Conservation (phyloP, 2,329 filamentous ascomycete genomes). For the Geosmithia morbida region DNA sequence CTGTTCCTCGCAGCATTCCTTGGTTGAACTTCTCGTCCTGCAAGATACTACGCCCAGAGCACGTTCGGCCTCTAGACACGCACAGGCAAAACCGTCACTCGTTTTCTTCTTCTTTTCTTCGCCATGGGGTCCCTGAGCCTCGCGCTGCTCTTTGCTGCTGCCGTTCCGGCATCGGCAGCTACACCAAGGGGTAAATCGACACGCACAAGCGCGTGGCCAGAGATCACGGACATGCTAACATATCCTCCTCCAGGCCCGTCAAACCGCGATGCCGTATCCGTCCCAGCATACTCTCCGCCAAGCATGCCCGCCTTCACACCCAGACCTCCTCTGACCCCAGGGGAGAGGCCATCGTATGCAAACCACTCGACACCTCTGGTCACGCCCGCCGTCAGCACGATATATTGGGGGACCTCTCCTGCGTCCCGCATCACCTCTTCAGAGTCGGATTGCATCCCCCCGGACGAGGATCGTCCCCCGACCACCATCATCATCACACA, state of each 20-base stretch:
- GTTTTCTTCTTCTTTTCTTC: background rate
- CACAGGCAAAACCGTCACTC: background rate
- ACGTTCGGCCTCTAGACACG: too few relatives aligned
- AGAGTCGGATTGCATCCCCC: constrained; percentile 14
- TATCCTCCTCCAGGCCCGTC: background rate
- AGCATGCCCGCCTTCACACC: background rate
- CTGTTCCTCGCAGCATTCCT: too few relatives aligned
- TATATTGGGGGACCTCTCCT: background rate
- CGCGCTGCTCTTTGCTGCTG: background rate
- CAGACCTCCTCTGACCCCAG: background rate
- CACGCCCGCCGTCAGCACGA: background rate
- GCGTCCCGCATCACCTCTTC: background rate
- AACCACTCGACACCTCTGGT: background rate
- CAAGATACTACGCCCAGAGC: background rate
- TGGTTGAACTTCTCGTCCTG: too few relatives aligned
- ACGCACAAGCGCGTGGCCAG: background rate
- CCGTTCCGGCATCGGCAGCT: background rate
- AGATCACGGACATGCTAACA: background rate
- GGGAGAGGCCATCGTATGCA: background rate
- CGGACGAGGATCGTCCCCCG: constrained; percentile 12
- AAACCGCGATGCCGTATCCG: background rate
- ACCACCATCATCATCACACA: constrained; percentile 30
- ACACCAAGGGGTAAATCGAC: background rate
- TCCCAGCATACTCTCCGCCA: background rate
- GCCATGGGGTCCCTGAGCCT: background rate